These are phyloP conservation scores for Sextonia rubra DNA, from an alignment of 164 flowering plant genomes.

Conservation along the genomic window DNA sequence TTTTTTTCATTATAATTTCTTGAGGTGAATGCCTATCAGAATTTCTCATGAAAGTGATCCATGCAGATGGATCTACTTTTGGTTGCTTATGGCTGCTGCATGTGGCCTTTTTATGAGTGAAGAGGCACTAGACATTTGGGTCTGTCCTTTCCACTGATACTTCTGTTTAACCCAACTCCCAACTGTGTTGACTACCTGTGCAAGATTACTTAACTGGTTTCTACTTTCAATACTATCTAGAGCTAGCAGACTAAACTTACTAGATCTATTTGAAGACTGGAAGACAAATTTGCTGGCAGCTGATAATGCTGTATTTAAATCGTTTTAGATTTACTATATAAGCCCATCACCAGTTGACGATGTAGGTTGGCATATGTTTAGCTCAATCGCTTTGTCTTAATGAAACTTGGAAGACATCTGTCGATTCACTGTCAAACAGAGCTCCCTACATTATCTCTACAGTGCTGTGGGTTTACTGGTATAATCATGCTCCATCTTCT, in stretches of 20 bases:
- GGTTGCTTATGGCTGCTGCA: constrained; percentile 94
- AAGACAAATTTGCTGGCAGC: background rate
- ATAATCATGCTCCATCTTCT: constrained; percentile 15
- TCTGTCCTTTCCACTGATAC: constrained; percentile 67
- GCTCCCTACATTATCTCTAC: constrained; percentile 68
- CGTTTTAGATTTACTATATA: background rate
- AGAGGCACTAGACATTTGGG: constrained; percentile 95
- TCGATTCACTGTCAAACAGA: constrained; percentile 63
- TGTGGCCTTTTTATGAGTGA: constrained; percentile 86
- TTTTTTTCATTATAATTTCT: background rate
- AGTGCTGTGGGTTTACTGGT: constrained; percentile 90
- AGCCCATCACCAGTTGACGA: constrained; percentile 14
- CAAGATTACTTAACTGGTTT: background rate
- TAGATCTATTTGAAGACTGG: background rate
- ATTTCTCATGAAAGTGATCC: background rate
- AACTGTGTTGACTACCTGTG: background rate
- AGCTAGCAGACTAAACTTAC: too few relatives aligned
- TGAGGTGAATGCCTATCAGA: background rate
- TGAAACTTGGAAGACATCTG: constrained; percentile 75
- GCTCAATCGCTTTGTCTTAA: constrained; percentile 53
- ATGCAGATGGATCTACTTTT: constrained; percentile 89
- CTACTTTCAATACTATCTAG: too few relatives aligned
- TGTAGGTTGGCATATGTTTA: constrained; percentile 76
- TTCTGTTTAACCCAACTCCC: constrained; percentile 44
- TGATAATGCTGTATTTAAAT: background rate